Evolutionary conservation across 2,329 filamentous ascomycete species (phyloP).

Genomic region (Aspergillus neoniger): DNA sequence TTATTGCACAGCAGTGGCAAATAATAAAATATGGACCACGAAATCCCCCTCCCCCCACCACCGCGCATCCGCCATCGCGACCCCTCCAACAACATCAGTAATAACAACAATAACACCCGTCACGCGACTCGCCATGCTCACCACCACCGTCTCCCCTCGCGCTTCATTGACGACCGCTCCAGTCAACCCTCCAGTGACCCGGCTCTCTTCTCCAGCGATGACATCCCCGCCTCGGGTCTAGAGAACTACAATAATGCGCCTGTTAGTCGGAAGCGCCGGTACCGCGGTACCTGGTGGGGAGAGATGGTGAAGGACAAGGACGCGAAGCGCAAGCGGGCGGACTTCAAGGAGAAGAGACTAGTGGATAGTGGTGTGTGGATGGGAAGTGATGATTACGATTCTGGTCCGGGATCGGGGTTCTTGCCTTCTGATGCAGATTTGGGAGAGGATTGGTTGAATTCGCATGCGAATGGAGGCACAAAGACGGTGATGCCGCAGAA

Average conservation of each 20-base stretch:
- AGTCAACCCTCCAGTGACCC: slow-evolving; percentile 47
- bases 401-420: slow-evolving; percentile 26
- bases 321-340: slow-evolving; percentile 41
- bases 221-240: slow-evolving; percentile 47
- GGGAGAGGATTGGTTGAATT: slow-evolving; percentile 42
- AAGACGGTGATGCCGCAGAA: not conserved
- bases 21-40: slow-evolving; percentile 37
- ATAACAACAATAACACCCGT: not conserved
- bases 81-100: slow-evolving; percentile 13
- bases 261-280: slow-evolving; percentile 40
- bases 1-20: no score
- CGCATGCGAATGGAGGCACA: slow-evolving; percentile 17
- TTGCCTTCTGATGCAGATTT: slow-evolving; percentile 38
- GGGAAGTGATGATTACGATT: slow-evolving; percentile 44
- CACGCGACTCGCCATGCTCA: slow-evolving; percentile 17
- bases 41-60: slow-evolving; percentile 42
- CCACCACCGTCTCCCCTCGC: slow-evolving; percentile 29
- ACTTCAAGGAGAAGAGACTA: slow-evolving; percentile 48
- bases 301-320: slow-evolving; percentile 40
- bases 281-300: slow-evolving; percentile 50
- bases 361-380: slow-evolving; percentile 52
- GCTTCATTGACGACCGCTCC: slow-evolving; percentile 38
- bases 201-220: slow-evolving; percentile 51
- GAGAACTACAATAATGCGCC: slow-evolving; percentile 45
- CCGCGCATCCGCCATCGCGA: slow-evolving; percentile 39